Conservation (phyloP, 768 basidiomycete genomes). For the Pluteus cervinus region DNA sequence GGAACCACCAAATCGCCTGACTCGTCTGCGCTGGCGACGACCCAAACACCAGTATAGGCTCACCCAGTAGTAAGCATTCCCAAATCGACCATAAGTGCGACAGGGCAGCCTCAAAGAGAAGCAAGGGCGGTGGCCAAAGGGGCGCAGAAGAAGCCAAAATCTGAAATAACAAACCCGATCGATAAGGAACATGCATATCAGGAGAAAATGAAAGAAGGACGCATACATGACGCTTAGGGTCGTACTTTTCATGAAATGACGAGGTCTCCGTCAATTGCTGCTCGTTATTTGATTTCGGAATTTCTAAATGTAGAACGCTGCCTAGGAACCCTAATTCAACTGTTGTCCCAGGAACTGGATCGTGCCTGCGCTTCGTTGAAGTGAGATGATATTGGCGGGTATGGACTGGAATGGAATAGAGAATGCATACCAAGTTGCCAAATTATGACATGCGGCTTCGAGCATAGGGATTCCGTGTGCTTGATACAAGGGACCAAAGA, state of each 20-base stretch:
- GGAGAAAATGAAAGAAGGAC: no score
- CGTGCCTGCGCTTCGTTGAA: slow-evolving; percentile 65
- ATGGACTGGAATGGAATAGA: slow-evolving; percentile 2
- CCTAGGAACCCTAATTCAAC: slow-evolving; percentile 84
- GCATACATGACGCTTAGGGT: slow-evolving; percentile 46
- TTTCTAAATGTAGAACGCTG: slow-evolving; percentile 61
- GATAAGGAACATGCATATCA: no score
- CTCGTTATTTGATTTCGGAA: slow-evolving; percentile 64
- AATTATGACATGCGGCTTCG: slow-evolving; percentile 82
- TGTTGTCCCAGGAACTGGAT: slow-evolving; percentile 58
- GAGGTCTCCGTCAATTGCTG: slow-evolving; percentile 63
- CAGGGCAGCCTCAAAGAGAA: slow-evolving; percentile 58
- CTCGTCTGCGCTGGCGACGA: slow-evolving; percentile 76
- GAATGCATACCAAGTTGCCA: slow-evolving; percentile 69
- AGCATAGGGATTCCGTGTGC: slow-evolving; percentile 73
- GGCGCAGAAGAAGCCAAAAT: slow-evolving; percentile 64
- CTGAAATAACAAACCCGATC: slow-evolving; percentile 24
- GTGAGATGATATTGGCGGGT: slow-evolving; percentile 15
- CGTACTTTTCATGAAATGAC: slow-evolving; percentile 44
- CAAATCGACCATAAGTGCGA: slow-evolving; percentile 79
- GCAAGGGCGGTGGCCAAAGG: slow-evolving; percentile 49
- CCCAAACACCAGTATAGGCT: slow-evolving; percentile 84
- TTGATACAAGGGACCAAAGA: slow-evolving; percentile 72
- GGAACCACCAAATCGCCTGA: slow-evolving; percentile 88
- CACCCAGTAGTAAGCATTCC: slow-evolving; percentile 90